Conservation (phyloP, 2,329 filamentous ascomycete genomes). For the Harringtonia lauricola region DNA sequence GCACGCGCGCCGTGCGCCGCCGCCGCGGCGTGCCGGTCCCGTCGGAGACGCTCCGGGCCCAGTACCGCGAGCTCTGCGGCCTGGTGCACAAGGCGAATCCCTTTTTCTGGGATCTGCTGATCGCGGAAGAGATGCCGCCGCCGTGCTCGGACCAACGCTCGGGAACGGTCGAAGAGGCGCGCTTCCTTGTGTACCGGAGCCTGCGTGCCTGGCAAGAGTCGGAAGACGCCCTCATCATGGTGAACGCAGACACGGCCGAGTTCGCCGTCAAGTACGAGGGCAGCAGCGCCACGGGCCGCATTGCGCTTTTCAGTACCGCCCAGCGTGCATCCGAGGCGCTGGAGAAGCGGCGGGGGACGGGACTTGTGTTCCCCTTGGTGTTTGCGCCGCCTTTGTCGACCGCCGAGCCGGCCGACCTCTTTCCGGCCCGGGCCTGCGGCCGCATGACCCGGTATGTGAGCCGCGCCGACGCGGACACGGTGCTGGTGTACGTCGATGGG, state of each 20-base stretch:
- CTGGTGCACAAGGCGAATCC: conserved; percentile 9
- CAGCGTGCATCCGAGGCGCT: too few relatives aligned
- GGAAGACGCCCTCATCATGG: conserved; percentile 9
- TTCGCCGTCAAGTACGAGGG: conserved; percentile 4
- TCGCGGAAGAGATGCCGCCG: neutral
- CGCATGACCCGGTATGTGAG: neutral
- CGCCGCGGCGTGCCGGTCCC: too few relatives aligned
- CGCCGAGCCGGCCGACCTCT: neutral
- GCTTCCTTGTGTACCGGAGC: conserved; percentile 6
- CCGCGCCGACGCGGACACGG: neutral
- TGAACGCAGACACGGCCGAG: conserved; percentile 6
- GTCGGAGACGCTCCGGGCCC: neutral
- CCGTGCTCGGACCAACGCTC: neutral
- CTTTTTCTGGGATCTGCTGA: conserved; percentile 11
- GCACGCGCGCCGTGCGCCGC: neutral
- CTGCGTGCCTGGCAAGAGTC: conserved; percentile 11
- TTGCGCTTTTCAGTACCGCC: too few relatives aligned
- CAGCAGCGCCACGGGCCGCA: too few relatives aligned
- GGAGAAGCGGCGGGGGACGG: conserved; percentile 15
- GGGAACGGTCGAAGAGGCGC: conserved; percentile 7
- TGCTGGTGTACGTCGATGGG: conserved; percentile 17
- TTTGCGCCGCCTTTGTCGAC: conserved; percentile 15
- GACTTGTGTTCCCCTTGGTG: conserved; percentile 19
- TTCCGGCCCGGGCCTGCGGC: conserved; percentile 3
- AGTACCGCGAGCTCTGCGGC: conserved; percentile 10